Evolutionary conservation across 225 moss, liverwort and hornwort species (phyloP).

Genomic region (Anthoceros angustus): DNA sequence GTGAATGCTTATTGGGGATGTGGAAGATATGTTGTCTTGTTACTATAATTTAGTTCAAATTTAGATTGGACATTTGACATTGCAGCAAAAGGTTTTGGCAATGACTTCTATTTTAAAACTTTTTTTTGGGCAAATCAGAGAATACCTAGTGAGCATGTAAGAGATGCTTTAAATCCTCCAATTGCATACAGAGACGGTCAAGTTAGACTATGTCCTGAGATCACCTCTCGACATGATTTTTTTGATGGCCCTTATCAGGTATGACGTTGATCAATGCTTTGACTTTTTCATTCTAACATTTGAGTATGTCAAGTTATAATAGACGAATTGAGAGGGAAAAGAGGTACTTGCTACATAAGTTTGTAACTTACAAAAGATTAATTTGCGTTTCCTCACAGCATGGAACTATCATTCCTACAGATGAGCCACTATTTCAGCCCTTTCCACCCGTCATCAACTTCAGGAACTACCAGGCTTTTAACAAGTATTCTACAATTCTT

Average conservation of each 20-base stretch:
- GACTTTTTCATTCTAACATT: not conserved
- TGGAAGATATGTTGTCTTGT: not conserved
- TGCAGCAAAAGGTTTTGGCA: not conserved
- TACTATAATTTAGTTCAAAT: not conserved
- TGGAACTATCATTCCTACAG: slow-evolving; percentile 36
- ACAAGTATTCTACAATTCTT: slow-evolving; percentile 57
- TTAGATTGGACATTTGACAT: too few species aligned
- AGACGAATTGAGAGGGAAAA: not conserved
- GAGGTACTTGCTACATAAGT: not conserved
- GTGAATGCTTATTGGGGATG: not conserved
- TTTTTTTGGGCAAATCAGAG: slow-evolving; percentile 12
- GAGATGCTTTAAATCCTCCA: slow-evolving; percentile 47
- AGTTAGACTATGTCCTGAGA: slow-evolving; percentile 39
- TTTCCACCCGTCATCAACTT: slow-evolving; percentile 80
- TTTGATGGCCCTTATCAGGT: slow-evolving; percentile 38
- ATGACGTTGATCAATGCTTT: too few species aligned
- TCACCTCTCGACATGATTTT: slow-evolving; percentile 64
- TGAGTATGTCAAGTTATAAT: too few species aligned
- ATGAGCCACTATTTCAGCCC: slow-evolving; percentile 74
- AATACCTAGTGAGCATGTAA: slow-evolving; percentile 71
- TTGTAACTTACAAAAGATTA: slow-evolving; percentile 16
- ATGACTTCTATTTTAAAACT: not conserved
- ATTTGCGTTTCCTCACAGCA: slow-evolving; percentile 27
- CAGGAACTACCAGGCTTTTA: slow-evolving; percentile 46
- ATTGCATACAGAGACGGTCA: slow-evolving; percentile 63